Evolutionary conservation across 225 moss, liverwort and hornwort genomes (phyloP).

Genomic region (Bryoerythrophyllum caledonicum): DNA sequence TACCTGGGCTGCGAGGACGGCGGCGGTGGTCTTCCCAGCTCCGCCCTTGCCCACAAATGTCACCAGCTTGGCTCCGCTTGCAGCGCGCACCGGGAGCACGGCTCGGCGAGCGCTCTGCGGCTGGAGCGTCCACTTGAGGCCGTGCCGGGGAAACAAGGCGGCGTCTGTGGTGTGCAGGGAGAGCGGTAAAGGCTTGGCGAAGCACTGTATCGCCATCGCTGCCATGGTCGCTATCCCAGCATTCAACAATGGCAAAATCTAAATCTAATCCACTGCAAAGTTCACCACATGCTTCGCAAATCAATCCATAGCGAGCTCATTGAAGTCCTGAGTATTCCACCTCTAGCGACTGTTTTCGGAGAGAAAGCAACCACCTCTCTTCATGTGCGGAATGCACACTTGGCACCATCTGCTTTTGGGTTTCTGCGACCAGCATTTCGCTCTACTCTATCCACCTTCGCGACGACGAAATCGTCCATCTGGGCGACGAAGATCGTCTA

Average conservation of each 20-base stretch:
- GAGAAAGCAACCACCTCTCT: background rate
- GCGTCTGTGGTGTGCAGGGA: constrained; percentile 14
- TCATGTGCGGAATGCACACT: constrained; percentile 13
- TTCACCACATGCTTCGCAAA: background rate
- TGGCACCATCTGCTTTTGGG: constrained; percentile 7
- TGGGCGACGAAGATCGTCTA: no score
- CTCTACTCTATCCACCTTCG: background rate
- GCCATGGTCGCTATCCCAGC: constrained; percentile 33
- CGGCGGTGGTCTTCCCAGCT: constrained; percentile 86
- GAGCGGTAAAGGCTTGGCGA: constrained; percentile 30
- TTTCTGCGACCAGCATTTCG: background rate
- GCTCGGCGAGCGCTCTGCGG: background rate
- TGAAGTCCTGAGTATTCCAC: background rate
- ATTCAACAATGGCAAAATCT: background rate
- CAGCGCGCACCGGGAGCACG: constrained; percentile 17
- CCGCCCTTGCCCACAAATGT: constrained; percentile 94
- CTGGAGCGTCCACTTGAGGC: background rate
- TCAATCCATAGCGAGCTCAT: constrained; percentile 12
- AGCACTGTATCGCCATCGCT: constrained; percentile 30
- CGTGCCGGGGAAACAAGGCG: constrained; percentile 18
- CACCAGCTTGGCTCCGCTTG: constrained; percentile 62
- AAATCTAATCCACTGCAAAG: background rate
- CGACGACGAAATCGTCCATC: no score
- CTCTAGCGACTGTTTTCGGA: background rate
- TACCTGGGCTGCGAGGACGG: constrained; percentile 94